Conservation (phyloP, 2,329 filamentous ascomycete genomes). For the Aspergillus chevalieri region DNA sequence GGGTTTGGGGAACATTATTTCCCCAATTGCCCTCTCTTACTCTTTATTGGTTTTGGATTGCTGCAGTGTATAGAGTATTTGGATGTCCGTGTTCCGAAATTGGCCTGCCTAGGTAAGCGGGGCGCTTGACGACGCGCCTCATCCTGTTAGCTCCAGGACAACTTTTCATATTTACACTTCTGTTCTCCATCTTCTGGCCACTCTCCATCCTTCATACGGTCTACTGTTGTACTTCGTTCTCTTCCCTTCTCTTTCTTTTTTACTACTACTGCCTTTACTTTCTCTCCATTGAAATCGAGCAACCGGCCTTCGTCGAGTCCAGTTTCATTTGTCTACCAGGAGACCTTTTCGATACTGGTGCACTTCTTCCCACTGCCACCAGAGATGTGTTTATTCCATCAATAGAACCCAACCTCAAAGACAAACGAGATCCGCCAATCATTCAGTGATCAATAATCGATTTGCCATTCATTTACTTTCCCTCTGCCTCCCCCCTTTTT, state of each 20-base stretch:
- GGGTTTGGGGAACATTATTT: not conserved
- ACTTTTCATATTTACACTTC: constrained; percentile 8
- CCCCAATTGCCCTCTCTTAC: not conserved
- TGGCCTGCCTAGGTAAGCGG: constrained; percentile 4
- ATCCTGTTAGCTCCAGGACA: constrained; percentile 17
- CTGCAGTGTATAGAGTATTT: not conserved
- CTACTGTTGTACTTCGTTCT: not conserved
- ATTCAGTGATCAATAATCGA: not conserved
- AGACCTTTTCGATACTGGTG: no score
- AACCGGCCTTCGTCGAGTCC: not conserved
- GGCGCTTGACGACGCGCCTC: constrained; percentile 3
- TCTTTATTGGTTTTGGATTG: not conserved
- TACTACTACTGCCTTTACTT: not conserved
- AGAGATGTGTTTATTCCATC: not conserved
- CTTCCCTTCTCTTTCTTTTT: not conserved
- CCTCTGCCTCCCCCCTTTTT: constrained; percentile 7
- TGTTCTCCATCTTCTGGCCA: constrained; percentile 2
- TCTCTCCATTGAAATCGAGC: not conserved
- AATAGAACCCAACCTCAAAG: not conserved
- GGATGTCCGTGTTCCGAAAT: not conserved
- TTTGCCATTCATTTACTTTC: constrained; percentile 4
- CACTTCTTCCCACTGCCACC: not conserved
- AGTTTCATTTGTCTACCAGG: no score
- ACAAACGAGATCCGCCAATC: no score
- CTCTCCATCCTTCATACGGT: constrained; percentile 1